A percentile compares a stretch with the other conserved stretches of the same genome.
These are phyloP conservation scores for Silene coronaria DNA, from an alignment of 179 eudicot genomes.

Conservation along the genomic window DNA sequence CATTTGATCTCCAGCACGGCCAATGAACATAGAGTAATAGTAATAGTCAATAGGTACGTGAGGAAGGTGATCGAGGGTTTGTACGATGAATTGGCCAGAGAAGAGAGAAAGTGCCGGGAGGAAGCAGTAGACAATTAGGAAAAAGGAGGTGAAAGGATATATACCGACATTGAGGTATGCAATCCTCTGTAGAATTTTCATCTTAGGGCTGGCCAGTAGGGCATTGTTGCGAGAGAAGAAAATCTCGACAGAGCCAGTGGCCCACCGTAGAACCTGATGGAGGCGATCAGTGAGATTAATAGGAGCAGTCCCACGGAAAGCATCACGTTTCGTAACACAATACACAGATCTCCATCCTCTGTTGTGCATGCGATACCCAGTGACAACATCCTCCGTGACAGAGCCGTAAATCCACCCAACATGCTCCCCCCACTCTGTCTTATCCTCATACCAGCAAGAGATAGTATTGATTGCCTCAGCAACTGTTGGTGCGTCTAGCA, in stretches of 20 bases:
- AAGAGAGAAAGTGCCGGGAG: slow-evolving; percentile 86
- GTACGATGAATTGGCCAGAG: slow-evolving; percentile 93
- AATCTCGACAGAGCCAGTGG: slow-evolving; percentile 89
- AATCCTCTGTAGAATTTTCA: slow-evolving; percentile 73
- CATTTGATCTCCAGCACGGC: slow-evolving; percentile 82
- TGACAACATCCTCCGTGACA: slow-evolving; percentile 90
- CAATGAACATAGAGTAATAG: slow-evolving; percentile 58
- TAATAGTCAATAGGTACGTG: slow-evolving; percentile 56
- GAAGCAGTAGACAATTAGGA: slow-evolving; percentile 81
- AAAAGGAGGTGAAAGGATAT: slow-evolving; percentile 83
- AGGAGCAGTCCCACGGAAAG: slow-evolving; percentile 88
- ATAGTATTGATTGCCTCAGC: slow-evolving; percentile 84
- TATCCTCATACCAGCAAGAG: slow-evolving; percentile 93
- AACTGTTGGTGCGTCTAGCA: slow-evolving; percentile 79
- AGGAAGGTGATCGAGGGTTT: slow-evolving; percentile 80
- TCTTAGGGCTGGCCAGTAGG: slow-evolving; percentile 68
- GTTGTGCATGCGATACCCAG: slow-evolving; percentile 92
- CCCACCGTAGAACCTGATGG: slow-evolving; percentile 92
- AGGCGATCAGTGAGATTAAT: slow-evolving; percentile 84
- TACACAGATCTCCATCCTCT: slow-evolving; percentile 84
- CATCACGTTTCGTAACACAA: slow-evolving; percentile 84
- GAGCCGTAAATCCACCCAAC: slow-evolving; percentile 98
- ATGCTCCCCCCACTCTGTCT: slow-evolving; percentile 87
- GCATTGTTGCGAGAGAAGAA: slow-evolving; percentile 92
- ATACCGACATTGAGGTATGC: slow-evolving; percentile 92